These are phyloP conservation scores for Sphenostylis stenocarpa DNA, from an alignment of 306 rosid genomes.

Conservation along the genomic window DNA sequence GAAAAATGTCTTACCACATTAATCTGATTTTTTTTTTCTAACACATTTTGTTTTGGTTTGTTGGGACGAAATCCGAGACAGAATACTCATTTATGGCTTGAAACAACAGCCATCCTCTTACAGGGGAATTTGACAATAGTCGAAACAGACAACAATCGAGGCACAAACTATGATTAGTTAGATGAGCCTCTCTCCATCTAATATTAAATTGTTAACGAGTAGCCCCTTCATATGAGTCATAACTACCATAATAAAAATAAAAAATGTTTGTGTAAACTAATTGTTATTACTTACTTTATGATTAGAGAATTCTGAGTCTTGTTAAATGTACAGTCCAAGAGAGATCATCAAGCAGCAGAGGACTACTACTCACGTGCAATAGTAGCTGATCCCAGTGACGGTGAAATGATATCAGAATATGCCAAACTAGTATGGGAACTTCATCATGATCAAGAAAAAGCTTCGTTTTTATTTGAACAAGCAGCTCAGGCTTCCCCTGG, in stretches of 20 bases:
- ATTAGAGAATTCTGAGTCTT: neutral
- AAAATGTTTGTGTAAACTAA: too few relatives aligned
- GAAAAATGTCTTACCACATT: neutral
- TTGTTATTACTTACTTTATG: neutral
- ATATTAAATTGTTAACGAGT: neutral
- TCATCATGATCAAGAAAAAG: conserved; percentile 60
- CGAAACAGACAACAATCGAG: neutral
- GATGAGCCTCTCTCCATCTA: neutral
- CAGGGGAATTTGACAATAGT: neutral
- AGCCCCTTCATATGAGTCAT: neutral
- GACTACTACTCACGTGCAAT: conserved; percentile 57
- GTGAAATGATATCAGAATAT: conserved; percentile 62
- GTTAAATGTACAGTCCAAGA: conserved; percentile 55
- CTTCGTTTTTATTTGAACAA: conserved; percentile 54
- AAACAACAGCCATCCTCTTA: neutral
- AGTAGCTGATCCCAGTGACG: conserved; percentile 63
- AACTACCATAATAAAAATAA: neutral
- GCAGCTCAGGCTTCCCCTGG: conserved; percentile 61
- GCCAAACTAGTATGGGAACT: conserved; percentile 81
- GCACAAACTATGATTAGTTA: neutral
- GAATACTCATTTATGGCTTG: neutral
- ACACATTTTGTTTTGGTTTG: neutral
- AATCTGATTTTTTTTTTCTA: neutral
- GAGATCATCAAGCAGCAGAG: conserved; percentile 70
- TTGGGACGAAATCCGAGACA: neutral